phyloP scores from a whole-genome alignment of 257 asterid species.

The Solanum ossicruentum region DNA sequence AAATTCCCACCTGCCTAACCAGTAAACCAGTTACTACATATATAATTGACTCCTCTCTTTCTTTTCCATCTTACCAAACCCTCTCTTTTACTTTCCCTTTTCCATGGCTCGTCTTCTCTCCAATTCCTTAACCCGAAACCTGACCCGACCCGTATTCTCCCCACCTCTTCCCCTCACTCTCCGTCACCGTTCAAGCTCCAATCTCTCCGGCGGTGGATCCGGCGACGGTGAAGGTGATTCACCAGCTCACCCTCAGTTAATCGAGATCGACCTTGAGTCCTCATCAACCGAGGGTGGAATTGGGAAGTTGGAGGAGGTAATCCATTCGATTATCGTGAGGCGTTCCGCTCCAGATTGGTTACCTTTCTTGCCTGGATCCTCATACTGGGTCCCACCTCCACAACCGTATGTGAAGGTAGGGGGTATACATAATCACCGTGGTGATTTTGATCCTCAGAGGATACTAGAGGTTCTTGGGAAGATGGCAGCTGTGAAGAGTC shows the following conservation, averaged over 20 bases:
- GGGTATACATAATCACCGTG: neutral
- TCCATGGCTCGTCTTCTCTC: slow-evolving; percentile 14
- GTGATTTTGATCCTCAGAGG: neutral
- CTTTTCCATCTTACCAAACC: neutral
- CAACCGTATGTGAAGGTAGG: neutral
- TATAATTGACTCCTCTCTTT: neutral
- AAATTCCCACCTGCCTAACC: neutral
- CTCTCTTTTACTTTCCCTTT: neutral
- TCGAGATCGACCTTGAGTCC: slow-evolving; percentile 21
- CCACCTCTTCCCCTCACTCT: slow-evolving; percentile 4
- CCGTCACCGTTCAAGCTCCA: slow-evolving; percentile 15
- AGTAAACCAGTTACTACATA: neutral
- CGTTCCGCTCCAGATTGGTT: slow-evolving; percentile 39
- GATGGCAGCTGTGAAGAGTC: slow-evolving; percentile 1
- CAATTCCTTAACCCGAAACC: neutral
- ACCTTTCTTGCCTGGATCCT: slow-evolving; percentile 25
- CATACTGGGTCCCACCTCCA: slow-evolving; percentile 36
- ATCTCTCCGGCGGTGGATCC: slow-evolving; percentile 1
- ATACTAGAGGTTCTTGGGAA: slow-evolving; percentile 18
- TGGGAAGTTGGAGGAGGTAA: slow-evolving; percentile 22
- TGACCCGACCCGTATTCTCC: neutral
- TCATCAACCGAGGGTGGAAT: slow-evolving; percentile 5
- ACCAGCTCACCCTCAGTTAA: slow-evolving; percentile 10
- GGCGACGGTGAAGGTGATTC: neutral
- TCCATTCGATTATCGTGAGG: slow-evolving; percentile 18